Percentiles rank a stretch among this genome's conserved stretches.
Evolutionary conservation across 768 basidiomycete species (phyloP).

Genomic region (Leccinum variicolor): DNA sequence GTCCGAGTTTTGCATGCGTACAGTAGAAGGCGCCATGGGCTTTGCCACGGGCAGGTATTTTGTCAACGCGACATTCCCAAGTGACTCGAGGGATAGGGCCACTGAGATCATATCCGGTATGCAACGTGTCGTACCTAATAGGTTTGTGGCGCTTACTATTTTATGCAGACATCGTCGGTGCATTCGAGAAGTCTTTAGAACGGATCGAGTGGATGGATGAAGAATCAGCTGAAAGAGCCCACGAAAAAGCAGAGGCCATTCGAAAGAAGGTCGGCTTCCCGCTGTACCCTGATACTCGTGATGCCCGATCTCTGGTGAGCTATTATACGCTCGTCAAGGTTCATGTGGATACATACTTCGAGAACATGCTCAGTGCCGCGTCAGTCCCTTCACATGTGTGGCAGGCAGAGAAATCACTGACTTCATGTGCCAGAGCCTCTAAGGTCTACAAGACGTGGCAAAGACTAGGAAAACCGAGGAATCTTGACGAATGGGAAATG

Average conservation of each 20-base stretch:
- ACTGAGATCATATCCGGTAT: slow-evolving; percentile 78
- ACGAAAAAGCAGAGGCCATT: slow-evolving; percentile 61
- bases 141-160: neutral
- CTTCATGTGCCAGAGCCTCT: slow-evolving; percentile 40
- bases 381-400: slow-evolving; percentile 19
- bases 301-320: slow-evolving; percentile 60
- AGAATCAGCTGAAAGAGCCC: slow-evolving; percentile 74
- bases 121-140: slow-evolving; percentile 5
- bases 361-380: slow-evolving; percentile 72
- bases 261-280: slow-evolving; percentile 95
- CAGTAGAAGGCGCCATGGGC: slow-evolving; percentile 74
- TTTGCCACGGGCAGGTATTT: slow-evolving; percentile 89
- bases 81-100: slow-evolving; percentile 75
- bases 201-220: slow-evolving; percentile 91
- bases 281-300: slow-evolving; percentile 74
- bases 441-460: slow-evolving; percentile 71
- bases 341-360: slow-evolving; percentile 71
- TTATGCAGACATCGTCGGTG: slow-evolving; percentile 65
- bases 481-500: slow-evolving; percentile 85
- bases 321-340: slow-evolving; percentile 78
- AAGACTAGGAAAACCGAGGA: slow-evolving; percentile 65
- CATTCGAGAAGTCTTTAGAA: slow-evolving; percentile 77
- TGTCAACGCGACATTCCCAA: slow-evolving; percentile 78
- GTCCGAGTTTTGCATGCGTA: slow-evolving; percentile 74
- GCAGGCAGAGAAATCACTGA: slow-evolving; percentile 3